Base-by-base conservation (phyloP, 805 yeast species). In the Danielia oregonensis region DNA sequence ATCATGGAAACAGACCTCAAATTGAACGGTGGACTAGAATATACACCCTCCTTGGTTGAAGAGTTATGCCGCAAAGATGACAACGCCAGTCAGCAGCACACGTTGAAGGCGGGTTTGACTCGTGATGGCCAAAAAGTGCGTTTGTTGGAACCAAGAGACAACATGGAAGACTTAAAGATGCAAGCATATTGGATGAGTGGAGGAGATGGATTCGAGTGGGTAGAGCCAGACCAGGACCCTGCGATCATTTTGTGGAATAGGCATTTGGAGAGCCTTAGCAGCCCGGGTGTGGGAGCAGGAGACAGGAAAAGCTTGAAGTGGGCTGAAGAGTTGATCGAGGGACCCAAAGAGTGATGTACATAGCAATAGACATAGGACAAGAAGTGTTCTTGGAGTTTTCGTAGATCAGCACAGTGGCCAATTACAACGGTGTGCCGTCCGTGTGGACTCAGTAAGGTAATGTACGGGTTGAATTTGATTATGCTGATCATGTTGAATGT, bases 111-210 rank as follows among this genome's bases (percentile, higher is more conserved):
- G 6, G 71, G 71, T 4, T 45, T 43, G 40, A 58, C 55, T 14
- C 48, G 64, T 33, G 61, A 58, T 13, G 72, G 72, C 2, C 43
- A 65, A 17, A 64, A 59, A 40, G 54, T 67, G 33, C 52, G 73
- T 33, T 53, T 65, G 27, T 48, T 68, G 31, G 63, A 62, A 29
- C 55, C 61, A 10, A 65, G 57, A 30, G 75, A 70, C 35, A 48
- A 42, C 30, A 76, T 79, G 36, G 81, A 76, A 40, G 94, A 86
- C 40, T 53, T 75, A 30, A 68, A 78, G 64, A 48, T 86, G 46
- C 83, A 85, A 51, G 94, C 87, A 47, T 86, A 85, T 60, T 86
- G 95, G 95, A 77, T 85, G 52, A 72, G 82, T 26, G 85, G 86
- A 6, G 52, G 52, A 19, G 52, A 48, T 19, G 52, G 52, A 4